Conservation (phyloP, 2,329 filamentous ascomycete species). For the Xylaria multiplex region DNA sequence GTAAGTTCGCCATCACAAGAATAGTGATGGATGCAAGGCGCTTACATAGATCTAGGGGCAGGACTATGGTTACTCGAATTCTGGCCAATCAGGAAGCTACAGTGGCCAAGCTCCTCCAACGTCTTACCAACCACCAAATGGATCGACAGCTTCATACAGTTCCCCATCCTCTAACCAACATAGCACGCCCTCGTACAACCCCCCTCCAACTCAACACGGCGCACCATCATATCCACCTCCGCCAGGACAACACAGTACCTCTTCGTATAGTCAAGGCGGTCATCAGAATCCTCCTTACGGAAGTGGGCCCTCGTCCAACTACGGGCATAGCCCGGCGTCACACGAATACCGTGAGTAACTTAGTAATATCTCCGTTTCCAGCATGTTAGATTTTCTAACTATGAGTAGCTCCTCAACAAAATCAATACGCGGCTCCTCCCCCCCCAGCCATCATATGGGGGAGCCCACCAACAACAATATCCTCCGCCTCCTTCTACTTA, state of each 20-base stretch:
- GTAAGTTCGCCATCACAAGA: conserved; percentile 46
- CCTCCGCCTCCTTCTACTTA: conserved; percentile 45
- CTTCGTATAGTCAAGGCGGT: conserved; percentile 40
- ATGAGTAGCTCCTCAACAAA: conserved; percentile 44
- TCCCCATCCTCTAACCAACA: conserved; percentile 46
- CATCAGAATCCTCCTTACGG: conserved; percentile 43
- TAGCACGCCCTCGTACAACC: conserved; percentile 42
- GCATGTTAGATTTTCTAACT: conserved; percentile 25
- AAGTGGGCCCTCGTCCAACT: conserved; percentile 41
- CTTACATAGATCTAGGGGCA: conserved; percentile 54
- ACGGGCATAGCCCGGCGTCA: conserved; percentile 47
- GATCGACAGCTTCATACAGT: conserved; percentile 46
- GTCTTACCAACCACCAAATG: conserved; percentile 62
- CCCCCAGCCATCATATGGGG: conserved; percentile 44
- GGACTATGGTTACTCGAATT: conserved; percentile 72
- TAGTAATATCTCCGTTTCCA: not conserved
- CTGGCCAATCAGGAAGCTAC: conserved; percentile 66
- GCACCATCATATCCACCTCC: conserved; percentile 40
- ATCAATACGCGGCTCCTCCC: conserved; percentile 46
- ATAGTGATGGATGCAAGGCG: not conserved
- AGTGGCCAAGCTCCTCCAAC: conserved; percentile 70
- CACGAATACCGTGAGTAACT: conserved; percentile 47
- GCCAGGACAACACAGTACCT: conserved; percentile 35
- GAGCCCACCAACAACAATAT: conserved; percentile 48
- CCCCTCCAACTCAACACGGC: conserved; percentile 42